A percentile compares a stretch with the other conserved stretches of the same genome.
These are phyloP conservation scores for Aureobasidium leucospermi DNA, from an alignment of 2,329 filamentous ascomycete genomes.

Conservation along the genomic window DNA sequence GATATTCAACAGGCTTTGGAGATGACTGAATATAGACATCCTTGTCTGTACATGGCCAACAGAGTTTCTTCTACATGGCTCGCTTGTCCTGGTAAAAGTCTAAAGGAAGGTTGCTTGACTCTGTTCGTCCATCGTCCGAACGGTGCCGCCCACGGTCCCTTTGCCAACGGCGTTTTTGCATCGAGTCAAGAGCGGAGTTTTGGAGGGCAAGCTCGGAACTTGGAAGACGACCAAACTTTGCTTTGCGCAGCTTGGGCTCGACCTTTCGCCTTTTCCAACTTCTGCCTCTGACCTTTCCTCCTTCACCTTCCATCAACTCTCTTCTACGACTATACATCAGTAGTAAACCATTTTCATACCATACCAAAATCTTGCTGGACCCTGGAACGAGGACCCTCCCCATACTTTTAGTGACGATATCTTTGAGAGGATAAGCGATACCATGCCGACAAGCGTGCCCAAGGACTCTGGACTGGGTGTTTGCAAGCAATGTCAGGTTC, in stretches of 20 bases:
- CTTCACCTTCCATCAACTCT: not conserved
- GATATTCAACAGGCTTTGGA: not conserved
- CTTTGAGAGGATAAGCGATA: not conserved
- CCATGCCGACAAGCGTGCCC: not conserved
- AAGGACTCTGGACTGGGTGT: slow-evolving; percentile 14
- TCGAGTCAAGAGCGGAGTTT: not conserved
- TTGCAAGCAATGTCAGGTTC: slow-evolving; percentile 52
- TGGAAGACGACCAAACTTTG: not conserved
- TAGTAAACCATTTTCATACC: not conserved
- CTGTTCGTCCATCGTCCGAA: not conserved
- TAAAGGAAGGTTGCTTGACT: not conserved
- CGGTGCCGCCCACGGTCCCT: not conserved
- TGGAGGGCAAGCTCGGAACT: not conserved
- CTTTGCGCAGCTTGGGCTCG: not conserved
- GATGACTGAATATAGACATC: not conserved
- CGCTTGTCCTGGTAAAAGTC: not conserved
- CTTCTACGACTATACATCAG: not conserved
- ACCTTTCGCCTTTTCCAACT: slow-evolving; percentile 1
- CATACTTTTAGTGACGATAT: not conserved
- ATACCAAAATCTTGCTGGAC: not conserved
- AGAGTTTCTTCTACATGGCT: not conserved
- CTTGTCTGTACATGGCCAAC: not conserved
- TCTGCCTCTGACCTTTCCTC: not conserved
- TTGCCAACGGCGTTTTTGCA: slow-evolving; percentile 2
- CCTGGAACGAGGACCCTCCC: not conserved